Conservation (phyloP, 23 red algal genomes). For the Gracilaria caudata region DNA sequence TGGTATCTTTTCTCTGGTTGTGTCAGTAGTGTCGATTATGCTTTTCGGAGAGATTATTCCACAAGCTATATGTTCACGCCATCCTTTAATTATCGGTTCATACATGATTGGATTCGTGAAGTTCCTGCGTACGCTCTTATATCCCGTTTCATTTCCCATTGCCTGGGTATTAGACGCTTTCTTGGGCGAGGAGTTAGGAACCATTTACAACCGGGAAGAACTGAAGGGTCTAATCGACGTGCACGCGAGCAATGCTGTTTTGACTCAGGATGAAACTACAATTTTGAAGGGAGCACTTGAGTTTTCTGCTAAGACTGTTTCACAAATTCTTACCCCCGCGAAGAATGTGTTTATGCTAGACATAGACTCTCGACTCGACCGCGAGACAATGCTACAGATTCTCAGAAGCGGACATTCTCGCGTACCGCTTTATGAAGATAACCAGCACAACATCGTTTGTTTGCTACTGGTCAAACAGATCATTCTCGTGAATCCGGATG, state of each 20-base stretch:
- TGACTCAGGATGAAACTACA: conserved; percentile 87
- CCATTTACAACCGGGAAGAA: conserved; percentile 80
- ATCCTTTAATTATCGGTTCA: conserved; percentile 79
- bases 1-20: conserved; percentile 63
- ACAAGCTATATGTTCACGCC: conserved; percentile 89
- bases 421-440: conserved; percentile 83
- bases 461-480: conserved; percentile 89
- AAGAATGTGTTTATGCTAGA: conserved; percentile 91
- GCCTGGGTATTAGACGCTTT: conserved; percentile 75
- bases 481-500: conserved; percentile 91
- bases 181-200: conserved; percentile 84
- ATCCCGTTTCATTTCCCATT: conserved; percentile 85
- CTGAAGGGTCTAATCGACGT: conserved; percentile 90
- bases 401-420: conserved; percentile 91
- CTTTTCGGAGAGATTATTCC: conserved; percentile 95
- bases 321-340: conserved; percentile 80
- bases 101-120: conserved; percentile 86
- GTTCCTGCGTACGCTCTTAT: conserved; percentile 79
- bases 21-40: conserved; percentile 79
- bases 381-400: conserved; percentile 81
- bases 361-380: conserved; percentile 77
- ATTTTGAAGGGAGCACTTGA: conserved; percentile 90
- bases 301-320: conserved; percentile 89
- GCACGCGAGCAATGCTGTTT: conserved; percentile 65
- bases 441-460: conserved; percentile 83